Evolutionary conservation across 805 yeast species (phyloP).

Genomic region (Dipodascus geniculatus): DNA sequence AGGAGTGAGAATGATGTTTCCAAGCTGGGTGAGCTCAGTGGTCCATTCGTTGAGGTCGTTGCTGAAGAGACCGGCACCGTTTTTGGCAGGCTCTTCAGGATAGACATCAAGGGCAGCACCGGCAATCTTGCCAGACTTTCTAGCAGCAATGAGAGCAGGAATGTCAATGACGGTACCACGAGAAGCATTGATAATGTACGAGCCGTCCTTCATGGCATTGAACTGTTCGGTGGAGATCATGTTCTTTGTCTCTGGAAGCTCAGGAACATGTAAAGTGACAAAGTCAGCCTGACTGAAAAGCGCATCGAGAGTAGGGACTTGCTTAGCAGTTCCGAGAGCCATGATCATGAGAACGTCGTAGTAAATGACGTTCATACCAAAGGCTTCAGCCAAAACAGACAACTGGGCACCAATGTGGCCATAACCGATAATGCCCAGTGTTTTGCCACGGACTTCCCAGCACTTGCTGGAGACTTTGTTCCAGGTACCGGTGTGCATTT

Average conservation of each 20-base stretch:
- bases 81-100: slow-evolving; percentile 95
- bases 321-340: slow-evolving; percentile 95
- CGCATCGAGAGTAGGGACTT: slow-evolving; percentile 76
- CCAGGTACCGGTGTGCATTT: slow-evolving; percentile 95
- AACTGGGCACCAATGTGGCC: slow-evolving; percentile 98
- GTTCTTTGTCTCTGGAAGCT: slow-evolving; percentile 81
- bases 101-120: slow-evolving; percentile 96
- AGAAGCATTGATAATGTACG: slow-evolving; percentile 89
- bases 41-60: slow-evolving; percentile 73
- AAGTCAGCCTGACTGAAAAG: slow-evolving; percentile 75
- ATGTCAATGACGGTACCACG: slow-evolving; percentile 97
- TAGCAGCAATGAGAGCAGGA: slow-evolving; percentile 83
- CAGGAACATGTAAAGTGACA: slow-evolving; percentile 91
- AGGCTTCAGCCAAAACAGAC: slow-evolving; percentile 90
- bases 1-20: slow-evolving; percentile 88
- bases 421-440: slow-evolving; percentile 92
- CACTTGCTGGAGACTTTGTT: slow-evolving; percentile 89
- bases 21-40: slow-evolving; percentile 64
- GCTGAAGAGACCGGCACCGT: slow-evolving; percentile 71
- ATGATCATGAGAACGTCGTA: slow-evolving; percentile 87
- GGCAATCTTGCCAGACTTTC: slow-evolving; percentile 86
- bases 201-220: slow-evolving; percentile 92
- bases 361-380: slow-evolving; percentile 95
- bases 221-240: slow-evolving; percentile 83
- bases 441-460: slow-evolving; percentile 99